Conservation (phyloP, 352 stramenopile genomes). For the Phytophthora podocarpi region DNA sequence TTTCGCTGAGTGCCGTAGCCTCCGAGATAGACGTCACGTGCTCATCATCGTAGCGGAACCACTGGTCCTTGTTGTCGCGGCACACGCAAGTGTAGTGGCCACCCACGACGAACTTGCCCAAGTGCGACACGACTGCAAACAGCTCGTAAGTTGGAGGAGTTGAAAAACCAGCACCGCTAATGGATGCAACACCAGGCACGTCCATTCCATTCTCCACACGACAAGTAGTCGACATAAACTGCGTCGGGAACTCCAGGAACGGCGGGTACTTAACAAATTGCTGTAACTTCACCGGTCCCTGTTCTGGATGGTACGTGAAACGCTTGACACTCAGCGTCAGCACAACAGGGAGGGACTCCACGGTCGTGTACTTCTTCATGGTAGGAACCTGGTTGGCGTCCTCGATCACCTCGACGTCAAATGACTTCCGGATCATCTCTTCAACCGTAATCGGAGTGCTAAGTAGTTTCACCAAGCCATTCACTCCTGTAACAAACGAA, state of each 20-base stretch:
- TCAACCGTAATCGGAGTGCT: conserved; percentile 57
- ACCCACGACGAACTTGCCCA: conserved; percentile 80
- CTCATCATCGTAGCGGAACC: conserved; percentile 86
- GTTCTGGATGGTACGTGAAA: conserved; percentile 84
- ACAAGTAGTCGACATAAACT: conserved; percentile 70
- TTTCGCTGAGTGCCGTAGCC: conserved; percentile 68
- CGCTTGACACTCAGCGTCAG: conserved; percentile 86
- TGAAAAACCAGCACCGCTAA: conserved; percentile 37
- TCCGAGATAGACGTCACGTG: conserved; percentile 80
- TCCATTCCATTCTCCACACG: conserved; percentile 55
- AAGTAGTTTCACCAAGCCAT: conserved; percentile 42
- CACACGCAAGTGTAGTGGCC: conserved; percentile 87
- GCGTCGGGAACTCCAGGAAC: conserved; percentile 70
- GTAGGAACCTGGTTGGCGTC: conserved; percentile 47
- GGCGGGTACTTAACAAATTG: conserved; percentile 85
- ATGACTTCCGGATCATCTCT: conserved; percentile 79
- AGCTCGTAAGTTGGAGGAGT: conserved; percentile 74
- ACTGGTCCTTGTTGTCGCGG: conserved; percentile 89
- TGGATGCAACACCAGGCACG: conserved; percentile 4
- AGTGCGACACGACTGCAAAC: conserved; percentile 83
- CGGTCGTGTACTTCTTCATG: conserved; percentile 76
- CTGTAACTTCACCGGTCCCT: conserved; percentile 80
- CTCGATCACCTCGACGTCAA: conserved; percentile 79
- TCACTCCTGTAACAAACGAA: conserved; percentile 40
- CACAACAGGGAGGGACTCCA: conserved; percentile 79